A percentile compares a stretch with the other conserved stretches of the same genome.
phyloP scores from a whole-genome alignment of 2,329 filamentous ascomycete species.

The Fusarium staphyleae region DNA sequence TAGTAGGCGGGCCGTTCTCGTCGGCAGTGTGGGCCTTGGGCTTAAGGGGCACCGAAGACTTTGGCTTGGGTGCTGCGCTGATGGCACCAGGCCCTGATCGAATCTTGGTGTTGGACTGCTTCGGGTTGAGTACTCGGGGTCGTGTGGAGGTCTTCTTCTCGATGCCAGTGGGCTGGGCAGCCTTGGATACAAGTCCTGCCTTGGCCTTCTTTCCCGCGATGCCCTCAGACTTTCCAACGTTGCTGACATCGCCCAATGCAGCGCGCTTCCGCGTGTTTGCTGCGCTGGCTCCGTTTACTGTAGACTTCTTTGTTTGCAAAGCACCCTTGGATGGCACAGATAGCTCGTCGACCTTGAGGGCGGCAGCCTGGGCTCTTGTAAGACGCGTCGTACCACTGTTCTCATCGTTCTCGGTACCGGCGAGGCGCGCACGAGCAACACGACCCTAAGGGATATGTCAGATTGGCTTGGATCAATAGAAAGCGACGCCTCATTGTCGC shows the following conservation, averaged over 20 bases:
- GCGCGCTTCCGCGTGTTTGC: constrained; percentile 73
- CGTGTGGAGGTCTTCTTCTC: constrained; percentile 69
- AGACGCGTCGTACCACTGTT: constrained; percentile 81
- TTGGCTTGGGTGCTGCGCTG: constrained; percentile 72
- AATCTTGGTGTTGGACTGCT: constrained; percentile 74
- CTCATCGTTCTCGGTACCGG: constrained; percentile 95
- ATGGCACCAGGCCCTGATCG: constrained; percentile 75
- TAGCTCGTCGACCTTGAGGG: constrained; percentile 70
- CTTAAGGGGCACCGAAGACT: constrained; percentile 59
- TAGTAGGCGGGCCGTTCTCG: constrained; percentile 72
- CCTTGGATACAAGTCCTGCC: constrained; percentile 81
- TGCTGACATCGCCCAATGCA: constrained; percentile 93
- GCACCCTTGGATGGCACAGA: constrained; percentile 66
- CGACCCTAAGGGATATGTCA: constrained; percentile 61
- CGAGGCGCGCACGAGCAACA: constrained; percentile 74
- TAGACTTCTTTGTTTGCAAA: constrained; percentile 74
- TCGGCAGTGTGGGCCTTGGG: constrained; percentile 66
- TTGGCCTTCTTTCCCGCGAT: constrained; percentile 78
- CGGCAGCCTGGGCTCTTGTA: constrained; percentile 90
- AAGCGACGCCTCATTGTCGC: constrained; percentile 11
- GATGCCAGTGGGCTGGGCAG: constrained; percentile 80
- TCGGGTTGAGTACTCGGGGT: constrained; percentile 69
- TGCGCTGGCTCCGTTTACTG: constrained; percentile 56
- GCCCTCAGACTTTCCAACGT: constrained; percentile 80
- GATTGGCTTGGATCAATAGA: background rate